These are phyloP conservation scores for Panellus pusillus DNA, from an alignment of 768 basidiomycete species.

Conservation along the genomic window DNA sequence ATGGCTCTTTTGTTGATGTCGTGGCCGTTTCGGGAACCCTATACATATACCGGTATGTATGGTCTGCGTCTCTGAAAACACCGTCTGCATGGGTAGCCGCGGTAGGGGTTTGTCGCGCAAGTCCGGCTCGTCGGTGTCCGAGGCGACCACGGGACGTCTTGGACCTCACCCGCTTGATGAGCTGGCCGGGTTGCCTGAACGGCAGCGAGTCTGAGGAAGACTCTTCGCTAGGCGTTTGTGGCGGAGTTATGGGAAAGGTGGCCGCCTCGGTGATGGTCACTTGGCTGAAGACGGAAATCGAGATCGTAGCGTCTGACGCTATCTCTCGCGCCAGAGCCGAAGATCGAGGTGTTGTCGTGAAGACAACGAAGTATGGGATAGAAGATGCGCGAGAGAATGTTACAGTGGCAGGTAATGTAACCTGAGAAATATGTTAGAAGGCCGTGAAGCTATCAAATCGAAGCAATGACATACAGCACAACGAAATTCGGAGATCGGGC, in stretches of 20 bases:
- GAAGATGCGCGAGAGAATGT: constrained; percentile 60
- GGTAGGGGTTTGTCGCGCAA: constrained; percentile 44
- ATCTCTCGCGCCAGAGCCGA: constrained; percentile 59
- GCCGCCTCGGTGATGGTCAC: constrained; percentile 50
- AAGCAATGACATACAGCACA: constrained; percentile 57
- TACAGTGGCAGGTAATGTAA: constrained; percentile 62
- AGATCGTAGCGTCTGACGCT: constrained; percentile 67
- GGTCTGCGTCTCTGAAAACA: constrained; percentile 44
- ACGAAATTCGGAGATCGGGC: constrained; percentile 55
- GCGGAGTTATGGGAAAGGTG: constrained; percentile 44
- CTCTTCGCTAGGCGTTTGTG: constrained; percentile 55
- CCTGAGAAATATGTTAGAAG: constrained; percentile 34
- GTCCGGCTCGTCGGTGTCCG: constrained; percentile 26
- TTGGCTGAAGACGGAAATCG: constrained; percentile 64
- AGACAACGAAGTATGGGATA: constrained; percentile 75
- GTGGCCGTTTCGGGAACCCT: constrained; percentile 72
- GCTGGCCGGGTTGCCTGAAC: constrained; percentile 4
- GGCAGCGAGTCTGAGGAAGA: constrained; percentile 14
- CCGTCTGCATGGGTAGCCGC: constrained; percentile 37
- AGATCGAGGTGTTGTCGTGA: constrained; percentile 63
- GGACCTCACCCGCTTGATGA: constrained; percentile 15
- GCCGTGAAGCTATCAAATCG: background rate
- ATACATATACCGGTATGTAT: constrained; percentile 54
- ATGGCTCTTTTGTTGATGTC: constrained; percentile 39
- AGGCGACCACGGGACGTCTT: constrained; percentile 27